Evolutionary conservation across 1,284 basidiomycete species (phyloP).

Genomic region (Ustilago crameri): DNA sequence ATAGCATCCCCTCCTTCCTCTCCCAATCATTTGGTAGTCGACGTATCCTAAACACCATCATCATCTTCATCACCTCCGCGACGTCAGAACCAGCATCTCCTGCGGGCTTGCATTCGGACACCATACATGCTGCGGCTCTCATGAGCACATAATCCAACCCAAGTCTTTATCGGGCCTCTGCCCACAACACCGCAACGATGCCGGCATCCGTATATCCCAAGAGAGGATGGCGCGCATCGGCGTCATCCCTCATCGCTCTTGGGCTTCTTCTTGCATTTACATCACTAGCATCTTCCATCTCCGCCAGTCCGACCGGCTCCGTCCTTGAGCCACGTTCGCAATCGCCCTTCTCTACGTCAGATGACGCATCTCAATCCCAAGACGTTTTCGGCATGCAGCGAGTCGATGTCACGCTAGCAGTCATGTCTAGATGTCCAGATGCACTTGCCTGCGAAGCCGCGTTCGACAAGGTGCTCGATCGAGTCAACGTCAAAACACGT

Average conservation of each 20-base stretch:
- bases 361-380: conserved; percentile 3
- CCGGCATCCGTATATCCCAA: background rate
- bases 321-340: conserved; percentile 24
- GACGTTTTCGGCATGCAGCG: conserved; percentile 27
- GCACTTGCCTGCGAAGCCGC: conserved; percentile 51
- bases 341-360: conserved; percentile 13
- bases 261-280: conserved; percentile 6
- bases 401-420: conserved; percentile 51
- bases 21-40: no score
- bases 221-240: conserved; percentile 9
- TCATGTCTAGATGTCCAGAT: conserved; percentile 58
- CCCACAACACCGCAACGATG: background rate
- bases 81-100: no score
- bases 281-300: background rate
- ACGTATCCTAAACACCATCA: no score
- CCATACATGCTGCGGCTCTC: background rate
- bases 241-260: conserved; percentile 1
- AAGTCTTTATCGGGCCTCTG: conserved; percentile 2
- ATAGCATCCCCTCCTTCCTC: no score
- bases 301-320: conserved; percentile 11
- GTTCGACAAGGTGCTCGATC: conserved; percentile 52
- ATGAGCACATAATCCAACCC: background rate
- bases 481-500: conserved; percentile 47
- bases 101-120: background rate
- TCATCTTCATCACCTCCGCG: background rate